These are phyloP conservation scores for Paxillus ammoniavirescens DNA, from an alignment of 768 basidiomycete genomes.

Conservation along the genomic window DNA sequence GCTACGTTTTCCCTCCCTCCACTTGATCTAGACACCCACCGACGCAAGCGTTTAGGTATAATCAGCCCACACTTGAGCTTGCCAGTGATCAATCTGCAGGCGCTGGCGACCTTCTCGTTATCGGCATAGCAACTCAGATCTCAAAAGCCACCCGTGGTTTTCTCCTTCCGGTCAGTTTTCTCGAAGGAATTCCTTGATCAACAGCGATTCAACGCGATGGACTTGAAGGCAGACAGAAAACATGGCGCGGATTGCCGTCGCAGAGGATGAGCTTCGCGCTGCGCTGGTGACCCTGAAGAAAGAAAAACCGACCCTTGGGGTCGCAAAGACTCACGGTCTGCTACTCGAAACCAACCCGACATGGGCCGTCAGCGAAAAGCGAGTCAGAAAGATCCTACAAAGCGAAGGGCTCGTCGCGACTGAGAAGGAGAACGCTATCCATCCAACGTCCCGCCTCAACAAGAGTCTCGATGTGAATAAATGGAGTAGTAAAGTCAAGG, in stretches of 20 bases:
- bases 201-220: background rate
- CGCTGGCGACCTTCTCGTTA: too few species aligned
- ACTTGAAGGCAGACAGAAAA: background rate
- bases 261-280: constrained; percentile 59
- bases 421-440: constrained; percentile 24
- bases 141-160: background rate
- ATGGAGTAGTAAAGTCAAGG: constrained; percentile 64
- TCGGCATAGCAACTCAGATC: background rate
- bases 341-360: constrained; percentile 57
- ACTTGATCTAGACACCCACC: too few species aligned
- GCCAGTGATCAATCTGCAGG: too few species aligned
- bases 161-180: background rate
- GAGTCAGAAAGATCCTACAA: constrained; percentile 71
- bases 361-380: constrained; percentile 85
- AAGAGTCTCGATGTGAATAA: constrained; percentile 57
- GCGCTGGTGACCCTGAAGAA: constrained; percentile 55
- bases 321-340: constrained; percentile 65
- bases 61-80: too few species aligned
- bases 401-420: constrained; percentile 47
- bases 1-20: too few species aligned
- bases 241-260: constrained; percentile 17
- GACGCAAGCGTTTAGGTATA: too few species aligned
- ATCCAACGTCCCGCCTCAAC: constrained; percentile 66
- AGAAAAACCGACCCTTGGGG: constrained; percentile 63
- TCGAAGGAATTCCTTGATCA: background rate